Evolutionary conservation across 805 yeast species (phyloP).

Genomic region (Clavispora carvajalis): DNA sequence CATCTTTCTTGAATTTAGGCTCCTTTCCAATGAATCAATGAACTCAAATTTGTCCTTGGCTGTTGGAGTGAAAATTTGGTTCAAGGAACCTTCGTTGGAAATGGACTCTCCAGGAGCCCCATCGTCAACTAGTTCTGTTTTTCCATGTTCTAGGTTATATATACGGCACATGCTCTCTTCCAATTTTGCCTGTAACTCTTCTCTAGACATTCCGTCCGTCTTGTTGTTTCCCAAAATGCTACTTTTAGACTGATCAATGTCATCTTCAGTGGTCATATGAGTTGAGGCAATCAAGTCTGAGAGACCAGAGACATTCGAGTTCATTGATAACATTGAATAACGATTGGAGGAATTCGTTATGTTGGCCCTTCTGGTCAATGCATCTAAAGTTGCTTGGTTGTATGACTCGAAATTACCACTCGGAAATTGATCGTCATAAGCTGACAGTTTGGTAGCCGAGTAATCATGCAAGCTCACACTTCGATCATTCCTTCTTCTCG

Average conservation of each 20-base stretch:
- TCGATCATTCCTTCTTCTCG: neutral
- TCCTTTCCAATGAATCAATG: conserved; percentile 9
- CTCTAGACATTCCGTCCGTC: conserved; percentile 20
- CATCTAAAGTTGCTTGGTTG: conserved; percentile 33
- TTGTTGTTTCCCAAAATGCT: neutral
- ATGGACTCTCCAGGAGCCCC: conserved; percentile 1
- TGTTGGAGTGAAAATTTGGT: conserved; percentile 1
- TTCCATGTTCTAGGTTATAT: conserved; percentile 29
- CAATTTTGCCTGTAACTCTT: conserved; percentile 27
- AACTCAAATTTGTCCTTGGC: conserved; percentile 9
- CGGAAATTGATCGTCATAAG: conserved; percentile 22
- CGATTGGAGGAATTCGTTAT: conserved; percentile 40
- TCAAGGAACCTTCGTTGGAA: neutral
- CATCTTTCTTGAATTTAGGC: conserved; percentile 4
- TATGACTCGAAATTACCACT: conserved; percentile 23
- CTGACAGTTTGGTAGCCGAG: neutral
- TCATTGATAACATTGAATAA: conserved; percentile 48
- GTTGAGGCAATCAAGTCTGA: conserved; percentile 45
- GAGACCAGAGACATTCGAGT: conserved; percentile 43
- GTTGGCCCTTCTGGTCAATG: conserved; percentile 22
- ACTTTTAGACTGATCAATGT: conserved; percentile 7
- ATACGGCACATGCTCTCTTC: conserved; percentile 37
- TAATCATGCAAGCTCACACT: neutral
- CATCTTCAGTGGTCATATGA: conserved; percentile 36
- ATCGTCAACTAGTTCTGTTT: conserved; percentile 12